Evolutionary conservation across 768 basidiomycete species (phyloP), one percentile per base, ranked within the genome.

Genomic region (Leccinum variicolor): DNA sequence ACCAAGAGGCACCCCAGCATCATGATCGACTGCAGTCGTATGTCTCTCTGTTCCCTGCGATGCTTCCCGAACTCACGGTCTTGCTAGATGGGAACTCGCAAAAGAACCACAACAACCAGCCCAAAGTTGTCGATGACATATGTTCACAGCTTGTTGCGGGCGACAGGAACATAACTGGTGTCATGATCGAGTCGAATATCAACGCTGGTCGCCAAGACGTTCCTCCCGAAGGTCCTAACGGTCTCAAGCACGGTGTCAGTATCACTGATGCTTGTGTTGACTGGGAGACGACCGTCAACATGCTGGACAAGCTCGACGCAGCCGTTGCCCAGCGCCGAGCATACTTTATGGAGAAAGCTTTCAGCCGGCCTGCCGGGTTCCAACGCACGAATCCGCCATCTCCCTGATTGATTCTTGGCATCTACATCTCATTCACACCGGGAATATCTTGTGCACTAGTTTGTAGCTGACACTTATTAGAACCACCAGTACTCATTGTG

Each of bases 151-250:
- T 98, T 54, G 74, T 71, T 6, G 81, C 81, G 7, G 92, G 92
- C 26, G 76, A 81, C 54, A 78, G 72, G 57, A 78, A 80, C 65
- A 89, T 99, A 73, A 92, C 92, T 5, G 96, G 96, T 48, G 93
- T 98, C 56, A 98, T 99, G 96, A 84, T 99, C 69, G 96, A 99
- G 76, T 91, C 89, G 13, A 90, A 98, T 73, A 87, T 99, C 74
- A 88, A 90, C 68, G 89, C 87, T 51, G 96, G 96, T 19, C 79
- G 86, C 58, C 96, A 99, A 76, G 90, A 94, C 64, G 90, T 96
- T 14, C 94, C 96, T 2, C 62, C 79, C 3, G 79, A 76, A 45
- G 90, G 94, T 7, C 87, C 89, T 0, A 62, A 74, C 17, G 81
- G 70, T 9, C 81, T 94, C 63, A 92, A 89, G 72, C 77, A 86